These are phyloP conservation scores for Didymellaceae sp. DNA, from an alignment of 2,329 filamentous ascomycete species.

Conservation along the genomic window DNA sequence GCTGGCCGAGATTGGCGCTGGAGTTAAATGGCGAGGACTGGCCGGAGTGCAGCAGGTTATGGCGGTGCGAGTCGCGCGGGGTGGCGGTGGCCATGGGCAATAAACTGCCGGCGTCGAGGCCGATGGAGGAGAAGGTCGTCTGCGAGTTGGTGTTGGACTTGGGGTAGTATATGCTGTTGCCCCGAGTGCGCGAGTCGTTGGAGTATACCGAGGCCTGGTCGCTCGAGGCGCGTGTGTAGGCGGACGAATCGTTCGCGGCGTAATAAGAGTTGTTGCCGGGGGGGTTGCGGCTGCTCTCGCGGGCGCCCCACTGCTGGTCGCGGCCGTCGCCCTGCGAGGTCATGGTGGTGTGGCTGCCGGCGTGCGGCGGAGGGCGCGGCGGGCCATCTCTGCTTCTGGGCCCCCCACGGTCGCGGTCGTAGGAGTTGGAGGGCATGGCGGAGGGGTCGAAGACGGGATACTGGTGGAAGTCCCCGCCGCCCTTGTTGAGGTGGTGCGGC, in stretches of 20 bases:
- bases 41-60: conserved; percentile 48
- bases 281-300: conserved; percentile 29
- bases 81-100: conserved; percentile 47
- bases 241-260: conserved; percentile 50
- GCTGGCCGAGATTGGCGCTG: conserved; percentile 58
- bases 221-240: conserved; percentile 63
- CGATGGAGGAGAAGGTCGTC: conserved; percentile 56
- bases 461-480: conserved; percentile 81
- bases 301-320: conserved; percentile 73
- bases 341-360: conserved; percentile 68
- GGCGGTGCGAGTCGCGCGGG: conserved; percentile 52
- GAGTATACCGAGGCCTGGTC: conserved; percentile 72
- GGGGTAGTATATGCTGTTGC: conserved; percentile 56
- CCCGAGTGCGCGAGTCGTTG: conserved; percentile 64
- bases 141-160: conserved; percentile 58
- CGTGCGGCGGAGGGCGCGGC: conserved; percentile 65
- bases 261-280: conserved; percentile 25
- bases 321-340: conserved; percentile 72
- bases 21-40: conserved; percentile 56
- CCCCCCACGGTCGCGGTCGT: conserved; percentile 51
- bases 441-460: conserved; percentile 76
- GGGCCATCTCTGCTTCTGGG: conserved; percentile 59
- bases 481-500: conserved; percentile 84
- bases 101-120: conserved; percentile 49
- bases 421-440: conserved; percentile 55